These are phyloP conservation scores for Teratosphaeria nubilosa DNA, from an alignment of 2,329 filamentous ascomycete species.

Conservation along the genomic window DNA sequence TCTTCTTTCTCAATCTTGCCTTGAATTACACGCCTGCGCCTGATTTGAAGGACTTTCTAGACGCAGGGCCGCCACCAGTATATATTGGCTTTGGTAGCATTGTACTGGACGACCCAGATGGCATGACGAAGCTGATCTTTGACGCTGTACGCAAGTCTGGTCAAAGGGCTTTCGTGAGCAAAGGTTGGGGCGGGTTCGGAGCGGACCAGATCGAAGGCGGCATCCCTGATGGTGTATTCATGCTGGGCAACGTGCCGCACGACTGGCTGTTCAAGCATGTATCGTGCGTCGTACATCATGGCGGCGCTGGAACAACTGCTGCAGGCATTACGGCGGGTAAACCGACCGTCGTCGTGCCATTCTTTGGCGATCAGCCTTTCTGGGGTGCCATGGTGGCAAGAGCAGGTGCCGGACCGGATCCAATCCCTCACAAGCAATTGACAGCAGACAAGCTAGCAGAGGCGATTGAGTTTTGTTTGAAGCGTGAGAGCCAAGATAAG, in stretches of 20 bases:
- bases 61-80: slow-evolving; percentile 59
- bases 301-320: slow-evolving; percentile 50
- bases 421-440: slow-evolving; percentile 39
- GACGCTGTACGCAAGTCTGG: slow-evolving; percentile 51
- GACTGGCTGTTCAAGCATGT: slow-evolving; percentile 51
- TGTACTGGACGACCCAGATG: slow-evolving; percentile 65
- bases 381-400: slow-evolving; percentile 45
- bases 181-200: slow-evolving; percentile 43
- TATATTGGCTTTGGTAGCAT: slow-evolving; percentile 81
- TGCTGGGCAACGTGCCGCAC: slow-evolving; percentile 46
- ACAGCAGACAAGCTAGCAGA: slow-evolving; percentile 34
- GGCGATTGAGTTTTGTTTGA: slow-evolving; percentile 37
- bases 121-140: slow-evolving; percentile 61
- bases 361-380: slow-evolving; percentile 49
- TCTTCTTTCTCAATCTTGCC: slow-evolving; percentile 63
- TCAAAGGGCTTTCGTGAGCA: slow-evolving; percentile 44
- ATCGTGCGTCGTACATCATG: slow-evolving; percentile 47
- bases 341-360: slow-evolving; percentile 47
- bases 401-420: slow-evolving; percentile 40
- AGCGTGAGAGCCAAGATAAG: slow-evolving; percentile 25
- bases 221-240: slow-evolving; percentile 35
- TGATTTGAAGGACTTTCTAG: slow-evolving; percentile 57
- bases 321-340: slow-evolving; percentile 42
- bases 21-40: slow-evolving; percentile 56
- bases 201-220: slow-evolving; percentile 26